These are phyloP conservation scores for Pachysolen tannophilus DNA, from an alignment of 805 yeast genomes.

Conservation along the genomic window DNA sequence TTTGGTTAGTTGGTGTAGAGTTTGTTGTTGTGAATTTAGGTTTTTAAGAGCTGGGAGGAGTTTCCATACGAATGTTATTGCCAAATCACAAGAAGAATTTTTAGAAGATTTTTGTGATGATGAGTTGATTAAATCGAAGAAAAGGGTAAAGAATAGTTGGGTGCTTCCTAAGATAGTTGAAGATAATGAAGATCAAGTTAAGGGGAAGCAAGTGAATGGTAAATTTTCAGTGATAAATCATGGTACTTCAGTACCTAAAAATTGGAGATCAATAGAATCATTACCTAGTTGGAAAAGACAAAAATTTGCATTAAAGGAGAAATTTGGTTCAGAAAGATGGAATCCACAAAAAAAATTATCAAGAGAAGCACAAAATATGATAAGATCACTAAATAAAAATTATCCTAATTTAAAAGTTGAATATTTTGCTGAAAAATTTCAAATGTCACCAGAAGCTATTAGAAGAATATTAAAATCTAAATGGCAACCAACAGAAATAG, in stretches of 20 bases:
- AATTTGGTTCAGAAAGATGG: slow-evolving; percentile 55
- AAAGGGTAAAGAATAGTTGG: slow-evolving; percentile 17
- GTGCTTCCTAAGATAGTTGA: slow-evolving; percentile 12
- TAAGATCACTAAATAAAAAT: slow-evolving; percentile 45
- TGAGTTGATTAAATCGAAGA: no score
- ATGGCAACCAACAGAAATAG: slow-evolving; percentile 64
- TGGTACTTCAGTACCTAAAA: slow-evolving; percentile 29
- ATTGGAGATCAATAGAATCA: slow-evolving; percentile 32
- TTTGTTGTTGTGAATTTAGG: slow-evolving; percentile 8
- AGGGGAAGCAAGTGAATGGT: slow-evolving; percentile 8
- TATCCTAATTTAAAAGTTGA: slow-evolving; percentile 54
- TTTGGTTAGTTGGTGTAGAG: no score
- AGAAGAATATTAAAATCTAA: slow-evolving; percentile 70
- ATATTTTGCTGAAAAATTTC: slow-evolving; percentile 55
- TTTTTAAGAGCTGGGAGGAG: background rate
- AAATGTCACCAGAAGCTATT: slow-evolving; percentile 74
- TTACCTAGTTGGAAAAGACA: slow-evolving; percentile 69
- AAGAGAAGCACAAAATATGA: slow-evolving; percentile 58
- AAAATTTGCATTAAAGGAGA: slow-evolving; percentile 51
- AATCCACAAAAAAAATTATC: slow-evolving; percentile 60
- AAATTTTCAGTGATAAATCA: slow-evolving; percentile 11
- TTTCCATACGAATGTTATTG: background rate
- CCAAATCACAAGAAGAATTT: background rate
- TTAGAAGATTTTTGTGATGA: no score
- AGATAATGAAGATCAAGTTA: slow-evolving; percentile 11